Conservation (phyloP, 257 asterid genomes). For the Plectranthus barbatus region DNA sequence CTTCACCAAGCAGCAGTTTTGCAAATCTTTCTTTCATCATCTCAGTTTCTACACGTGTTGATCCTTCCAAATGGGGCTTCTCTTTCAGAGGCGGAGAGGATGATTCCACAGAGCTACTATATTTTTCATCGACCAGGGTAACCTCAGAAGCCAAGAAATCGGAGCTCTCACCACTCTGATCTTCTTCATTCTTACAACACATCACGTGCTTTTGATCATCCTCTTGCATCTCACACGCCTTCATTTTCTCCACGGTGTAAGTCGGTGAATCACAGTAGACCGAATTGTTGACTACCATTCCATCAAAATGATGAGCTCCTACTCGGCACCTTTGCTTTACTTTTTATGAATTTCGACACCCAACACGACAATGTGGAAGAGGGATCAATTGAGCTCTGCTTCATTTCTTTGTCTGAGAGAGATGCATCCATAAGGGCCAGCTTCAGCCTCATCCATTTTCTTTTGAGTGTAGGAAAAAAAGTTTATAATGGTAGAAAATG, state of each 20-base stretch:
- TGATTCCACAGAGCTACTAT: slow-evolving; percentile 35
- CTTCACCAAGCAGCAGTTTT: slow-evolving; percentile 79
- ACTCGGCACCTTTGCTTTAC: slow-evolving; percentile 22
- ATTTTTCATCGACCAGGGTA: slow-evolving; percentile 39
- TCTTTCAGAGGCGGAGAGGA: slow-evolving; percentile 41
- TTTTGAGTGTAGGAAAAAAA: slow-evolving; percentile 19
- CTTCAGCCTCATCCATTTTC: slow-evolving; percentile 32
- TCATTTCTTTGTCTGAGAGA: slow-evolving; percentile 9
- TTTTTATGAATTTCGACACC: slow-evolving; percentile 42
- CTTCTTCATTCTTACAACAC: slow-evolving; percentile 17
- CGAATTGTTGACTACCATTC: slow-evolving; percentile 43
- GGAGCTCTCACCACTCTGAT: slow-evolving; percentile 39
- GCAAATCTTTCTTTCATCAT: slow-evolving; percentile 86
- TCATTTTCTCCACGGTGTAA: slow-evolving; percentile 35
- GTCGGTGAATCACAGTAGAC: slow-evolving; percentile 38
- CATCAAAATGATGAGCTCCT: slow-evolving; percentile 36
- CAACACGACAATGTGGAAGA: slow-evolving; percentile 32
- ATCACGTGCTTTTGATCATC: not conserved
- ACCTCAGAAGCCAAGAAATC: slow-evolving; percentile 47
- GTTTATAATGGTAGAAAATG: slow-evolving; percentile 18
- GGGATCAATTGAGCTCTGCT: slow-evolving; percentile 28
- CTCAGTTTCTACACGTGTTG: slow-evolving; percentile 49
- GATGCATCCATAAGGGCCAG: slow-evolving; percentile 35
- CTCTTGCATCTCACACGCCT: slow-evolving; percentile 10
- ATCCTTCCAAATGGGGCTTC: slow-evolving; percentile 28